Evolutionary conservation across 1,284 basidiomycete genomes (phyloP).

Genomic region (Moniliophthora roreri): DNA sequence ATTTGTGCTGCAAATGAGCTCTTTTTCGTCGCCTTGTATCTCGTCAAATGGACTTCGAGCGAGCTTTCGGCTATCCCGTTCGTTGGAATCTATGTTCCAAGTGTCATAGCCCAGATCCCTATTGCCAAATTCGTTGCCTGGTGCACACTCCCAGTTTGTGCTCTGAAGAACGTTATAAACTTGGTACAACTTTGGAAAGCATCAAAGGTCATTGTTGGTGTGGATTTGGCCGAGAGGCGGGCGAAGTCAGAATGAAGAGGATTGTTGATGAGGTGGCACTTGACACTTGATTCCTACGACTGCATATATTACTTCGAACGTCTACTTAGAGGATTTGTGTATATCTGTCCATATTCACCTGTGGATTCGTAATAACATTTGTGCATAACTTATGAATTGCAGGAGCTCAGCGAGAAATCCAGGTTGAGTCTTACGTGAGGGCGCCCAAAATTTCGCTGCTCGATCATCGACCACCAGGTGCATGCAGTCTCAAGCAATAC

Average conservation of each 20-base stretch:
- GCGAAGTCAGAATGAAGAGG: conserved; percentile 49
- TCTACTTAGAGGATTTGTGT: neutral
- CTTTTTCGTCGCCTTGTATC: conserved; percentile 95
- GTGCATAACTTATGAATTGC: too few species aligned
- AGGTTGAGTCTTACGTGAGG: neutral
- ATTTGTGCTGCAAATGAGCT: conserved; percentile 98
- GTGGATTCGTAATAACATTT: neutral
- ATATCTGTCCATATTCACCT: neutral
- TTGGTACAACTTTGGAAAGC: conserved; percentile 99
- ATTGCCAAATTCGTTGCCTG: conserved; percentile 70
- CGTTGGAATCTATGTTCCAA: too few species aligned
- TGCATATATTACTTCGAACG: neutral
- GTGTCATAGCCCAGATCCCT: too few species aligned
- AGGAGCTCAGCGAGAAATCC: too few species aligned
- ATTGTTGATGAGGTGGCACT: neutral
- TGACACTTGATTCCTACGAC: neutral
- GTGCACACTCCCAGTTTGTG: conserved; percentile 71
- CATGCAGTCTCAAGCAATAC: conserved; percentile 56
- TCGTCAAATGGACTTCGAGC: conserved; percentile 83
- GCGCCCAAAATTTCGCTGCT: neutral
- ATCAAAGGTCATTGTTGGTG: conserved; percentile 90
- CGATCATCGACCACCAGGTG: conserved; percentile 19
- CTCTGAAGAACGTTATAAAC: conserved; percentile 93
- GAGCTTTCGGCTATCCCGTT: conserved; percentile 18
- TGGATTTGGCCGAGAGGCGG: conserved; percentile 82